Conservation (phyloP, 768 basidiomycete genomes). For the Russula abietina region DNA sequence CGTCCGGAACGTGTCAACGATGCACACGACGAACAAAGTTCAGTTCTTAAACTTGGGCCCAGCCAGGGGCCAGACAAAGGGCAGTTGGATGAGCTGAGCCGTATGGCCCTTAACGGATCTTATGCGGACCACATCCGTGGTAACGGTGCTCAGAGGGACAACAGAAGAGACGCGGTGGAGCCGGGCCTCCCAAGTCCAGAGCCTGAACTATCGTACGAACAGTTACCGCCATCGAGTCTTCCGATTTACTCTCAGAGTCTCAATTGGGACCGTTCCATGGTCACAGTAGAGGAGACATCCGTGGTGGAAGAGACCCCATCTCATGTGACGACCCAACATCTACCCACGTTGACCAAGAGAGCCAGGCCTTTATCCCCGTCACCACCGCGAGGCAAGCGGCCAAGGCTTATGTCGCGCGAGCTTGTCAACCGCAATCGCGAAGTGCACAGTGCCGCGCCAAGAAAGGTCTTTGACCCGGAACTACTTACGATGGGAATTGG, state of each 20-base stretch:
- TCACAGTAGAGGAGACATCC: conserved; percentile 2
- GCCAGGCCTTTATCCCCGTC: not conserved
- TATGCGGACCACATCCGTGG: not conserved
- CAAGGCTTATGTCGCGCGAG: conserved; percentile 7
- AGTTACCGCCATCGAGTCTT: conserved; percentile 15
- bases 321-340: not conserved
- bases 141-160: not conserved
- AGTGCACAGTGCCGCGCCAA: not conserved
- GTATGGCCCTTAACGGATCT: conserved; percentile 13
- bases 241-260: conserved; percentile 14
- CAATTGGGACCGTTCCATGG: not conserved
- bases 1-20: not conserved
- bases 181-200: not conserved
- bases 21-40: not conserved
- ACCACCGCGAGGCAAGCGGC: conserved; percentile 1
- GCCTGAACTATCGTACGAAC: not conserved
- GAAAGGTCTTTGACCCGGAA: conserved; percentile 6
- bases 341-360: conserved; percentile 3
- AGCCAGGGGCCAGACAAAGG: not conserved
- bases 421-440: not conserved
- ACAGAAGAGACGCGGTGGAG: not conserved
- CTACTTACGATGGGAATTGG: conserved; percentile 8
- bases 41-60: not conserved
- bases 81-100: conserved; percentile 1
- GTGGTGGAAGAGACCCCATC: not conserved